phyloP scores from a whole-genome alignment of 345 rosid species.

The Brassica incana region DNA sequence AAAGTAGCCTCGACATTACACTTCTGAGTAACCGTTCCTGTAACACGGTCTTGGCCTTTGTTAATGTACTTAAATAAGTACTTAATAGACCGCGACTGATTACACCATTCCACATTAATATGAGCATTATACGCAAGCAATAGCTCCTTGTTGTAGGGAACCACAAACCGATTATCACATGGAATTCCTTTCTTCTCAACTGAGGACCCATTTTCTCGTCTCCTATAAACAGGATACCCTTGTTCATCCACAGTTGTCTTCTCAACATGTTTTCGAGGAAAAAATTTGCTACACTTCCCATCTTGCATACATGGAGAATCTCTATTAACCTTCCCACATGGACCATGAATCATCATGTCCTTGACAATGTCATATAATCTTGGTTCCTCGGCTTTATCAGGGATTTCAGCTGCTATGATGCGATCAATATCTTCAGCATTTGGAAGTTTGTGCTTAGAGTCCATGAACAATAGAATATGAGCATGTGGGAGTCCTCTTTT shows the following conservation, averaged over 20 bases:
- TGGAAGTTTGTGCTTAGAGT: too few species aligned
- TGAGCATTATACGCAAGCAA: too few species aligned
- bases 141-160: too few species aligned
- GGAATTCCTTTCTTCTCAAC: background rate
- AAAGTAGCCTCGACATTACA: too few species aligned
- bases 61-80: background rate
- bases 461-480: background rate
- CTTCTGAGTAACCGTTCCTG: background rate
- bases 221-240: background rate
- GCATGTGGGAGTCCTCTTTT: background rate
- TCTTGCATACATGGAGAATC: background rate
- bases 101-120: too few species aligned
- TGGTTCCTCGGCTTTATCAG: background rate
- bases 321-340: background rate
- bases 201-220: background rate
- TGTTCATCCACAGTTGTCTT: background rate
- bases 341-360: background rate
- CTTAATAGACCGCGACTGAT: background rate
- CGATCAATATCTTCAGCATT: background rate
- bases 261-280: background rate
- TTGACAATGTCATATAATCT: background rate
- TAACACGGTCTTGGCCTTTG: background rate
- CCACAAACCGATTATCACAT: background rate
- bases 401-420: background rate
- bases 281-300: background rate